Base-by-base conservation (phyloP, 208 protist species). In the Giardia duodenalis region DNA sequence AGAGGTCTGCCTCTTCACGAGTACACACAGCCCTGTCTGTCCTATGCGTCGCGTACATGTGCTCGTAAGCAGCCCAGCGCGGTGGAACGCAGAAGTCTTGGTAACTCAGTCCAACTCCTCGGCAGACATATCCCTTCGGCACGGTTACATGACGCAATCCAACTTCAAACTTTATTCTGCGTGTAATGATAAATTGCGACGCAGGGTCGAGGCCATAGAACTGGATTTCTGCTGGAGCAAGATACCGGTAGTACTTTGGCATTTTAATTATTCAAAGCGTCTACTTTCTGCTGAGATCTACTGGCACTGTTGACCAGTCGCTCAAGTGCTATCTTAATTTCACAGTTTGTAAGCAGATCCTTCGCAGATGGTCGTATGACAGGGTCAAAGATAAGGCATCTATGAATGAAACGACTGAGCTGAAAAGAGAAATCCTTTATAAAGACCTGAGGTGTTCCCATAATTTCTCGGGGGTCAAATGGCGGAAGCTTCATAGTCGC, bases 191-290 rank as follows among this genome's bases (percentile, higher is more conserved):
- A 42, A 89, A 89, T 19, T 42, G 86, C 19, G 86, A 4, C 19
- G 3, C 42, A 44, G 86, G 42, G 4, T 44, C 42, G 22, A 89
- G 86, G 10, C 86, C 86, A 44, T 89, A 89, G 42, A 89, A 89
- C 44, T 89, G 86, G 86, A 89, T 45, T 44, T 89, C 86, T 19
- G 86, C 42, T 10, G 86, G 86, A 46, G 86, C 4, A n/a, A 89
- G 44, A 44, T 45, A 89, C 44, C 86, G 86, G 86, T 89, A 89
- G 86, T 89, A 45, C 86, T 45, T 89, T 46, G 86, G 86, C 57
- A 76, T 76, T 76, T 76, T 76, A 76, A n/a, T n/a, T n/a, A n/a
- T n/a, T n/a, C n/a, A n/a, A n/a, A n/a, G n/a, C n/a, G n/a, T n/a
- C n/a, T n/a, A n/a, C n/a, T n/a, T n/a, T n/a, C n/a, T n/a, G n/a